phyloP scores from a whole-genome alignment of 129 eudicot genomes.

The Arctium minus region DNA sequence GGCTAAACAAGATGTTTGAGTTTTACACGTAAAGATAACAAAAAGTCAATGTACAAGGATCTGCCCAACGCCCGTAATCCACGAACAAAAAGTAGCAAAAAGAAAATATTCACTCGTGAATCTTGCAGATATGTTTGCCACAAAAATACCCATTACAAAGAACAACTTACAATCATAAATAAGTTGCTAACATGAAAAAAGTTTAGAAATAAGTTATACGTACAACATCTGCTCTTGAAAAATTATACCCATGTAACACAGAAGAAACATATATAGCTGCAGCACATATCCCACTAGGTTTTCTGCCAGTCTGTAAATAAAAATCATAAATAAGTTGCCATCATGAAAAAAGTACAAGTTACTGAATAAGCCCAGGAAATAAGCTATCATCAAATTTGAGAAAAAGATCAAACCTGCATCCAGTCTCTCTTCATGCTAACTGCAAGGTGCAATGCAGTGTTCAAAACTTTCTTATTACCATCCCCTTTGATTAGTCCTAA shows the following conservation, averaged over 20 bases:
- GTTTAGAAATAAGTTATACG: conserved; percentile 13
- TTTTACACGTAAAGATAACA: neutral
- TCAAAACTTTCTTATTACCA: conserved; percentile 33
- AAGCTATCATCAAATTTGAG: neutral
- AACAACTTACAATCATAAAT: neutral
- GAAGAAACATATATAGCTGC: conserved; percentile 76
- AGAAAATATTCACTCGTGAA: neutral
- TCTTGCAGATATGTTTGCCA: neutral
- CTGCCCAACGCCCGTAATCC: neutral
- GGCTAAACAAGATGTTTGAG: neutral
- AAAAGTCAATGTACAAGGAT: neutral
- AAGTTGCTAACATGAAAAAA: neutral
- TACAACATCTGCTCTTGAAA: conserved; percentile 56
- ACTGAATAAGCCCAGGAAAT: neutral
- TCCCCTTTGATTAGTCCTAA: conserved; percentile 39
- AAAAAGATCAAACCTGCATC: conserved; percentile 56
- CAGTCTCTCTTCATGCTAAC: conserved; percentile 76
- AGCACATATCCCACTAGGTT: conserved; percentile 85
- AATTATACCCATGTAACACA: conserved; percentile 47
- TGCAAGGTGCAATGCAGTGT: conserved; percentile 59
- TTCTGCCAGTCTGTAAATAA: conserved; percentile 64
- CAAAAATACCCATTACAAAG: neutral
- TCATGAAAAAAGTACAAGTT: neutral
- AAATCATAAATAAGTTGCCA: neutral
- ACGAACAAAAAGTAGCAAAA: neutral